Conservation (phyloP, 2,329 filamentous ascomycete genomes). For the Claviceps sp. region DNA sequence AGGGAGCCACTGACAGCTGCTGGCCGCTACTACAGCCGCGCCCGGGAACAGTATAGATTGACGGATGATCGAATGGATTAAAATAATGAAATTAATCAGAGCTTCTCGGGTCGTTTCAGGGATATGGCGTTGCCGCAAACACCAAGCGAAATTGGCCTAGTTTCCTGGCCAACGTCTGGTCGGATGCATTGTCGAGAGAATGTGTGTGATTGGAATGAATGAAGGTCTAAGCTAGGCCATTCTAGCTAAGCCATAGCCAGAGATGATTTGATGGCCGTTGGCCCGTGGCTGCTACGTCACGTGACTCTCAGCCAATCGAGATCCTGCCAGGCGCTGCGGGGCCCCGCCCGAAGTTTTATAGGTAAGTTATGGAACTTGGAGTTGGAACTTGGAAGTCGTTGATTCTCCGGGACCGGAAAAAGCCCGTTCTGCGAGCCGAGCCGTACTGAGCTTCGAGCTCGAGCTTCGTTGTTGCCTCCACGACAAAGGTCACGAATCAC, state of each 20-base stretch:
- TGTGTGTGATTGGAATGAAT: too few relatives aligned
- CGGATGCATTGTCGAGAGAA: not conserved
- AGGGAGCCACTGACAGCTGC: not conserved
- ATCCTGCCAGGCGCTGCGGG: not conserved
- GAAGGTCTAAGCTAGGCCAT: too few relatives aligned
- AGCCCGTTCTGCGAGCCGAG: slow-evolving; percentile 13
- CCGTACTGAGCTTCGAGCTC: not conserved
- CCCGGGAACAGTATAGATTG: not conserved
- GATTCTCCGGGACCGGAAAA: slow-evolving; percentile 15
- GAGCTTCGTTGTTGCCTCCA: not conserved
- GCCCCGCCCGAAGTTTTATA: not conserved
- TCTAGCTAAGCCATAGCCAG: too few relatives aligned
- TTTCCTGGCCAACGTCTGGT: slow-evolving; percentile 4
- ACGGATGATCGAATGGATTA: not conserved
- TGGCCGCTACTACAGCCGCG: slow-evolving; percentile 1
- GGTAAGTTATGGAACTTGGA: too few relatives aligned
- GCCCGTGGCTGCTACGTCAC: too few relatives aligned
- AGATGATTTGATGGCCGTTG: too few relatives aligned
- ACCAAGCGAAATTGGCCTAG: slow-evolving; percentile 1
- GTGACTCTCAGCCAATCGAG: not conserved
- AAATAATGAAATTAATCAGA: not conserved
- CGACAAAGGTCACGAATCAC: too few relatives aligned
- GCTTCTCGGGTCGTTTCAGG: not conserved
- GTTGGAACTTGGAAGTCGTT: not conserved
- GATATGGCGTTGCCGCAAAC: not conserved